A percentile compares a stretch with the other conserved stretches of the same genome.
These are phyloP conservation scores for Diaporthe amygdali DNA, from an alignment of 2,329 filamentous ascomycete species.

Conservation along the genomic window DNA sequence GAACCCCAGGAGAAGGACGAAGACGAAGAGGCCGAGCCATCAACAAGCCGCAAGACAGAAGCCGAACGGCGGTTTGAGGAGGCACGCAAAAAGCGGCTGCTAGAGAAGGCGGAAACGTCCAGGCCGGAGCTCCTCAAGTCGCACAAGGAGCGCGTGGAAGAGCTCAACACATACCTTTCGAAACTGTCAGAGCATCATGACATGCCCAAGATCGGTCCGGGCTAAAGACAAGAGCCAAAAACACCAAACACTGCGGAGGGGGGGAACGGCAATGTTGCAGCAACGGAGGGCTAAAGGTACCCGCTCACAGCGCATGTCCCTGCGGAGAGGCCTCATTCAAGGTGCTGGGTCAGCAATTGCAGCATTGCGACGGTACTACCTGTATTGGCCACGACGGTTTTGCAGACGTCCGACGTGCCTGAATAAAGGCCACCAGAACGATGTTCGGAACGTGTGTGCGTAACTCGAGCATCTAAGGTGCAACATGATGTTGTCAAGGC, in stretches of 20 bases:
- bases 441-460: neutral
- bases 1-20: constrained; percentile 28
- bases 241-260: neutral
- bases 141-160: constrained; percentile 95
- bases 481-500: neutral
- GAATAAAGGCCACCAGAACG: neutral
- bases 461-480: neutral
- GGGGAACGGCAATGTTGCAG: neutral
- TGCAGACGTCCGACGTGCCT: neutral
- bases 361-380: neutral
- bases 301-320: neutral
- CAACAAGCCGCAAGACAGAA: constrained; percentile 73
- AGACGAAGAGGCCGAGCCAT: constrained; percentile 36
- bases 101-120: constrained; percentile 72
- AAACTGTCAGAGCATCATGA: constrained; percentile 96
- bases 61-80: constrained; percentile 84
- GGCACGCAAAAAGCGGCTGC: constrained; percentile 77
- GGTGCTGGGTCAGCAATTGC: too few relatives aligned
- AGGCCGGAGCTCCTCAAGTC: constrained; percentile 87
- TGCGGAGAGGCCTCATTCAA: neutral
- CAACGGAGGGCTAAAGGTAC: neutral
- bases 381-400: neutral
- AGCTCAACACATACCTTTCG: constrained; percentile 92
- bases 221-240: constrained; percentile 40
- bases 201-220: constrained; percentile 77